Conservation (phyloP, 1,284 basidiomycete species). For the Heimioporus retisporus region DNA sequence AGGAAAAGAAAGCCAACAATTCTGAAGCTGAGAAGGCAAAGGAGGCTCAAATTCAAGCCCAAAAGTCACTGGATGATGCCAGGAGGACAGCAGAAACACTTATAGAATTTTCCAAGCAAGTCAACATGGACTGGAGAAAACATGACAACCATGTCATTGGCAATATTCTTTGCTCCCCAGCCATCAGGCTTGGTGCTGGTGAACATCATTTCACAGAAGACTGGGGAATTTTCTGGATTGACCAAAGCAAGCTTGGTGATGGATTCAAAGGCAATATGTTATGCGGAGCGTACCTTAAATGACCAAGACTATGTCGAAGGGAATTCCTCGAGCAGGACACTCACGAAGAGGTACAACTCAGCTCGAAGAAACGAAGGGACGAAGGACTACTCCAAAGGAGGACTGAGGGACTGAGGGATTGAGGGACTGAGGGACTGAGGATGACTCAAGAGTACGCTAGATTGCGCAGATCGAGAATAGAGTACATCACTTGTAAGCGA, state of each 20-base stretch:
- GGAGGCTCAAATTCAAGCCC: constrained; percentile 21
- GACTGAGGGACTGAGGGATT: no score
- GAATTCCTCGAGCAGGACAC: no score
- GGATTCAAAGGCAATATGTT: constrained; percentile 39
- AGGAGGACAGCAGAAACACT: constrained; percentile 35
- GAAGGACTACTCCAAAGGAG: no score
- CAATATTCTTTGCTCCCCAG: constrained; percentile 41
- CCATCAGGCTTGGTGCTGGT: constrained; percentile 38
- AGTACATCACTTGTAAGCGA: no score
- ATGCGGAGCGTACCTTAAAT: no score
- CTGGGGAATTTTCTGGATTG: constrained; percentile 46
- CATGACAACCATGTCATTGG: constrained; percentile 41
- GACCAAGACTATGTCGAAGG: no score
- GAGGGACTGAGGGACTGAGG: no score
- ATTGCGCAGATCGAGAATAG: no score
- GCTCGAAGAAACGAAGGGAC: no score
- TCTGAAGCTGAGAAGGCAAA: constrained; percentile 18
- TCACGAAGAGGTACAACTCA: no score
- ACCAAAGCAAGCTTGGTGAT: constrained; percentile 41
- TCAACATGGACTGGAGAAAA: constrained; percentile 36
- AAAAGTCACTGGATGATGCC: constrained; percentile 27
- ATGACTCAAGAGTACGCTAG: no score
- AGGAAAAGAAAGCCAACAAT: no score
- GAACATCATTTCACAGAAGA: constrained; percentile 44
- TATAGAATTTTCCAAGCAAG: constrained; percentile 25